Conservation (phyloP, 2,329 filamentous ascomycete species). For the Ophioceras dolichostomum region DNA sequence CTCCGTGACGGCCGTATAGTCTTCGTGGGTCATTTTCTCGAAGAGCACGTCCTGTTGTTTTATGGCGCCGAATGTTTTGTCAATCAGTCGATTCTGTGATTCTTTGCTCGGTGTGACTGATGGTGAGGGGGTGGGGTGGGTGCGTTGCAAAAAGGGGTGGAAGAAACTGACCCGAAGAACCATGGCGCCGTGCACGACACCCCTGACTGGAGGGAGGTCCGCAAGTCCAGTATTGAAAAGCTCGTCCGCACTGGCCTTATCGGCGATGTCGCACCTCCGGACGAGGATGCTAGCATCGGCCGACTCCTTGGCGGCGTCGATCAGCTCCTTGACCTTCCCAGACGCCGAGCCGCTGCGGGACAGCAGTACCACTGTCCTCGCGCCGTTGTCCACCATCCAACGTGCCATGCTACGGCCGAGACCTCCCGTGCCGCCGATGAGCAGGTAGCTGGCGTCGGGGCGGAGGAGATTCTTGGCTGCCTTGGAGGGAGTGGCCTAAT, state of each 20-base stretch:
- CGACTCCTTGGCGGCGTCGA: constrained; percentile 23
- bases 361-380: constrained; percentile 33
- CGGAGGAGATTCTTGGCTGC: constrained; percentile 19
- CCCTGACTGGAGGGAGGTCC: constrained; percentile 26
- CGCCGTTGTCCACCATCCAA: constrained; percentile 36
- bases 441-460: constrained; percentile 31
- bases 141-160: too few relatives aligned
- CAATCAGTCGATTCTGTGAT: too few relatives aligned
- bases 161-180: constrained; percentile 22
- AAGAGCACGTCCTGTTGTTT: constrained; percentile 29
- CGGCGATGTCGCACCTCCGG: constrained; percentile 34
- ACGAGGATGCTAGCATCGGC: constrained; percentile 30
- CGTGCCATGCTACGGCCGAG: constrained; percentile 34
- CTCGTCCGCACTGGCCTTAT: constrained; percentile 23
- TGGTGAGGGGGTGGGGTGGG: constrained; percentile 3
- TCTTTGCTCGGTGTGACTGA: too few relatives aligned
- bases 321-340: constrained; percentile 25
- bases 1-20: constrained; percentile 33
- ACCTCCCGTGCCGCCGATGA: constrained; percentile 38
- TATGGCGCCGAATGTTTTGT: too few relatives aligned
- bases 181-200: constrained; percentile 35
- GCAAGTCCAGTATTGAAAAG: constrained; percentile 20
- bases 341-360: constrained; percentile 31
- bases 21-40: constrained; percentile 37
- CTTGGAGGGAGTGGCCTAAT: constrained; percentile 7